These are phyloP conservation scores for Penicillium sp. DNA, from an alignment of 2,329 filamentous ascomycete species.

Conservation along the genomic window DNA sequence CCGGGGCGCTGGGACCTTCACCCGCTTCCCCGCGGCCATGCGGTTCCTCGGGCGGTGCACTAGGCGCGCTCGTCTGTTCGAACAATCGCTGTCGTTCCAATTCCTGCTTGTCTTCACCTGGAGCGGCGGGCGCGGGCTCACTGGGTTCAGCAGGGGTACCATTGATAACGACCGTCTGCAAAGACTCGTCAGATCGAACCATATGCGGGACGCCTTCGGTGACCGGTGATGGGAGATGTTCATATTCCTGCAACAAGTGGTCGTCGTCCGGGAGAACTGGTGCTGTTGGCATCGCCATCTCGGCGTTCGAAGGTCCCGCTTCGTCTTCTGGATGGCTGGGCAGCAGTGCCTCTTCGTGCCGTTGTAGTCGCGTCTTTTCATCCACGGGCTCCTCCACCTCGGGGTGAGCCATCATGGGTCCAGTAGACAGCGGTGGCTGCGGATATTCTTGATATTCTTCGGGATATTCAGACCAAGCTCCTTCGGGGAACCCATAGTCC, in stretches of 20 bases:
- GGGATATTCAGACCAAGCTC: slow-evolving; percentile 35
- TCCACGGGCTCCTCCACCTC: slow-evolving; percentile 66
- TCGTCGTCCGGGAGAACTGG: slow-evolving; percentile 53
- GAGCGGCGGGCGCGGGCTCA: slow-evolving; percentile 23
- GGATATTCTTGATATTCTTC: slow-evolving; percentile 30
- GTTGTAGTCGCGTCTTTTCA: slow-evolving; percentile 80
- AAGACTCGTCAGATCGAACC: slow-evolving; percentile 34
- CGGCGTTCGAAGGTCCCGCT: slow-evolving; percentile 50
- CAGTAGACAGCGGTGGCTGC: slow-evolving; percentile 28
- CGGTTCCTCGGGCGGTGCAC: slow-evolving; percentile 24
- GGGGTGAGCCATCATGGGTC: slow-evolving; percentile 43
- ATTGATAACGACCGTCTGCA: slow-evolving; percentile 36
- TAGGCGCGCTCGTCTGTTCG: slow-evolving; percentile 66
- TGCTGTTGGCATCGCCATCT: slow-evolving; percentile 46
- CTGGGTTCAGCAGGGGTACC: slow-evolving; percentile 50
- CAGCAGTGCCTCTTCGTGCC: slow-evolving; percentile 76
- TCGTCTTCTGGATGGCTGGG: slow-evolving; percentile 72
- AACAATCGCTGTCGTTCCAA: slow-evolving; percentile 69
- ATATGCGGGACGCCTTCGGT: slow-evolving; percentile 25
- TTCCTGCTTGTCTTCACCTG: slow-evolving; percentile 76
- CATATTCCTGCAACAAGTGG: slow-evolving; percentile 58
- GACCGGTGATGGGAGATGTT: slow-evolving; percentile 31
- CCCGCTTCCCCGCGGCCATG: slow-evolving; percentile 16
- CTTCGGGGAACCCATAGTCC: slow-evolving; percentile 31
- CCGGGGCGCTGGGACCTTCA: slow-evolving; percentile 60